Evolutionary conservation across 2,329 filamentous ascomycete genomes (phyloP), one percentile per base, ranked within the genome.

Genomic region (Aureobasidium zeae): DNA sequence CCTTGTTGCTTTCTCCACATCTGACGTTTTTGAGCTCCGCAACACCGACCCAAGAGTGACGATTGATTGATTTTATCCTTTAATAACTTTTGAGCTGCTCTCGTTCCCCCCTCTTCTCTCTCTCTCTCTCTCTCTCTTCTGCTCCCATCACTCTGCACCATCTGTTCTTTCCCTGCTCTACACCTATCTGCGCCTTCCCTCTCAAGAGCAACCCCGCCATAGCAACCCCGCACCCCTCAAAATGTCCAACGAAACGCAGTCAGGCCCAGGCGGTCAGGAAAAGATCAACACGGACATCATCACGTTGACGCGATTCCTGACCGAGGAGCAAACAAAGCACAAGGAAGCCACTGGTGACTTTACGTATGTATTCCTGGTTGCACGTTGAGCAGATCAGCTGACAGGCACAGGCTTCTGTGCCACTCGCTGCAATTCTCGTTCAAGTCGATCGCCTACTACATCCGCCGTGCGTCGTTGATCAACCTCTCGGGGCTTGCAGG

Each of bases 401-500:
- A 44, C 41, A 26, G 22, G 16, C 39, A 29, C 57, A 95, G 88
- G 57, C 77, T 98, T 42, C 79, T 98, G 48, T 95, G 87, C 74
- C 91, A 98, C 64, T 88, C 91, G 48, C 83, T 98, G 48, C 91
- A 96, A 67, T 98, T 96, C 73, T 89, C 91, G 52, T 98, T 98
- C 82, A 98, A 98, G 74, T 94, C 86, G 53, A 98, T 98, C 65
- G 86, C 91, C 57, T 94, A 96, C 75, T 98, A 95, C 73, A 98
- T 98, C 66, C 88, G 89, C 58, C 83, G 91, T 64, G 87, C 89
- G 25, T 89, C 86, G 17, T 73, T 98, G 52, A 89, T 96, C 70
- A 58, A 73, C 67, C 78, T 98, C 49, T 93, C 86, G 41, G 91
- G 91, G 49, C 79, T 98, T 36, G 91, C 91, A 50, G 91, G 91